Evolutionary conservation across 305 asterid genomes (phyloP).

Genomic region (Solanum hybrid): DNA sequence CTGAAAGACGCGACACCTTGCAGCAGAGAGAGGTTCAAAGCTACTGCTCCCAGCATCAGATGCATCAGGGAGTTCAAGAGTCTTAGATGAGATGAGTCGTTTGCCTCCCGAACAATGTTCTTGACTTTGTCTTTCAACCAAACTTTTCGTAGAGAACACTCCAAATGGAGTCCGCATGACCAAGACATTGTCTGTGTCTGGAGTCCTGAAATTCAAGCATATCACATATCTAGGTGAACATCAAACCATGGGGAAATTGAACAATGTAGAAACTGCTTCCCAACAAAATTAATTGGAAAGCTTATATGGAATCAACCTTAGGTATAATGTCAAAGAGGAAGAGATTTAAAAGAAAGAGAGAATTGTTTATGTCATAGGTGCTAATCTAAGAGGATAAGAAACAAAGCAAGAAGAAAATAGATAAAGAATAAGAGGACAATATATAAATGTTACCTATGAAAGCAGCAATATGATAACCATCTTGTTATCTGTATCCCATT

Average conservation of each 20-base stretch:
- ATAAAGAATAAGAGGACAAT: neutral
- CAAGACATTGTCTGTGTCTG: constrained; percentile 66
- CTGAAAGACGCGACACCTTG: constrained; percentile 72
- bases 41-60: constrained; percentile 36
- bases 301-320: neutral
- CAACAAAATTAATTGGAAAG: neutral
- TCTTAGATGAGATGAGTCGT: constrained; percentile 50
- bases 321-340: neutral
- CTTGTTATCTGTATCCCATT: constrained; percentile 60
- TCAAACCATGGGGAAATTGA: neutral
- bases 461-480: constrained; percentile 79
- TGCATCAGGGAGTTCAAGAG: constrained; percentile 40
- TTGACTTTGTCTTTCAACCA: constrained; percentile 51
- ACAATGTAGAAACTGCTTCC: neutral
- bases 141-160: constrained; percentile 48
- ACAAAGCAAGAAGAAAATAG: neutral
- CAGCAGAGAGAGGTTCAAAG: constrained; percentile 62
- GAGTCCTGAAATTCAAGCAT: constrained; percentile 41
- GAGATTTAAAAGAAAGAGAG: neutral
- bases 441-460: constrained; percentile 50
- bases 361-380: neutral
- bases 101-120: constrained; percentile 55
- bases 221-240: neutral
- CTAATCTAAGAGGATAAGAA: neutral
- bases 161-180: constrained; percentile 69